Conservation (phyloP, 2,329 filamentous ascomycete genomes). For the Exophiala lecanii-corni region DNA sequence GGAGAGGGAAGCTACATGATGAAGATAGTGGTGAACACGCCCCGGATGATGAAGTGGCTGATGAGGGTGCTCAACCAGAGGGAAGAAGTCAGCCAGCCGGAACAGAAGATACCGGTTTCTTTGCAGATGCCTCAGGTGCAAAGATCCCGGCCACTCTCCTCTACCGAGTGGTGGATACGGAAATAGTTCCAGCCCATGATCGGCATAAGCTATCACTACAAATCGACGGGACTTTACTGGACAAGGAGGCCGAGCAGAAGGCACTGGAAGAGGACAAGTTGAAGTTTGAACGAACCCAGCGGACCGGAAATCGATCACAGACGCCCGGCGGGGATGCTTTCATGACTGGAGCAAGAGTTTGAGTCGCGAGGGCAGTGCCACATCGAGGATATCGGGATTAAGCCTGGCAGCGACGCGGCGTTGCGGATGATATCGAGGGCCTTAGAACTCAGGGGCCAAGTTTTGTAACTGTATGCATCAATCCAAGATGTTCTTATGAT, state of each 20-base stretch:
- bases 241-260: constrained; percentile 59
- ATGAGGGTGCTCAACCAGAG: constrained; percentile 25
- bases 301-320: constrained; percentile 29
- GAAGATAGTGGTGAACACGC: constrained; percentile 31
- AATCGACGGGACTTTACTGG: constrained; percentile 82
- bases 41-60: constrained; percentile 45
- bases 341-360: constrained; percentile 14
- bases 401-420: background rate
- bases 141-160: constrained; percentile 65
- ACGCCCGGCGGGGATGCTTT: constrained; percentile 4
- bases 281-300: constrained; percentile 34
- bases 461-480: too few species aligned
- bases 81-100: background rate
- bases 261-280: constrained; percentile 52
- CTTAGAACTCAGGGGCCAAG: too few species aligned
- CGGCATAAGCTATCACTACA: constrained; percentile 74
- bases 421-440: too few species aligned
- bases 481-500: too few species aligned
- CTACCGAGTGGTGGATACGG: constrained; percentile 80
- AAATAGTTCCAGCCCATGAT: constrained; percentile 64
- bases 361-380: constrained; percentile 21
- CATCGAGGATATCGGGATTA: constrained; percentile 16
- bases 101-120: constrained; percentile 62
- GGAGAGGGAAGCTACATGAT: constrained; percentile 30
- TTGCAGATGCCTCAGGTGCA: constrained; percentile 66